Conservation (phyloP, 2,329 filamentous ascomycete species). For the Ceratocystis destructans region DNA sequence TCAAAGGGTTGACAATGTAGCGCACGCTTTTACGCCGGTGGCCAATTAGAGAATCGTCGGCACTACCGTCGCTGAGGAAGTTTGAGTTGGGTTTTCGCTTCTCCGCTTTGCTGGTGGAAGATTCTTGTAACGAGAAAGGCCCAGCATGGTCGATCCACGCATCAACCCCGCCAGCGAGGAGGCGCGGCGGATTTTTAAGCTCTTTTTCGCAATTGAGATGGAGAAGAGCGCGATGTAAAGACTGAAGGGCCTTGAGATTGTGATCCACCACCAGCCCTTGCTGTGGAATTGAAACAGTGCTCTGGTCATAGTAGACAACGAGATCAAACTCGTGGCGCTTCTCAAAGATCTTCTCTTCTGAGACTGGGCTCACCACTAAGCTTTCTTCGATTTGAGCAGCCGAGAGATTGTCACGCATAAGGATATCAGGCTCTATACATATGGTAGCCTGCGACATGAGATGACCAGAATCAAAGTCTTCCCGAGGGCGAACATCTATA, state of each 20-base stretch:
- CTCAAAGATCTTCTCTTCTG: constrained; percentile 63
- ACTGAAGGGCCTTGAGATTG: constrained; percentile 24
- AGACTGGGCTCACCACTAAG: constrained; percentile 54
- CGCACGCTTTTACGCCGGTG: constrained; percentile 29
- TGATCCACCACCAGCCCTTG: constrained; percentile 8
- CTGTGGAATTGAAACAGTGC: constrained; percentile 39
- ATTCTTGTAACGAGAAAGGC: constrained; percentile 42
- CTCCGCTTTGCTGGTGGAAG: constrained; percentile 22
- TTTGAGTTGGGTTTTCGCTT: constrained; percentile 16
- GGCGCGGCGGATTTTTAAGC: constrained; percentile 56
- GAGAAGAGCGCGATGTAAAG: constrained; percentile 64
- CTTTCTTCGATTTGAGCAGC: constrained; percentile 50
- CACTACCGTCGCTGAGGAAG: constrained; percentile 4
- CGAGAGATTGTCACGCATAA: constrained; percentile 53
- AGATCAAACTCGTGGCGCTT: constrained; percentile 65
- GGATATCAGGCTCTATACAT: constrained; percentile 71
- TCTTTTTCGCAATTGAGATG: constrained; percentile 73
- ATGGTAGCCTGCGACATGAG: constrained; percentile 73
- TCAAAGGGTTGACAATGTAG: constrained; percentile 51
- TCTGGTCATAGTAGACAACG: constrained; percentile 79
- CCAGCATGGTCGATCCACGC: constrained; percentile 82
- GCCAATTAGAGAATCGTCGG: background rate
- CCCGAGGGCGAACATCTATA: constrained; percentile 71
- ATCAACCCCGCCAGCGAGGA: constrained; percentile 70
- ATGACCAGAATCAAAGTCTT: constrained; percentile 76